Evolutionary conservation across 2,329 filamentous ascomycete genomes (phyloP).

Genomic region (Aspergillus sp.): DNA sequence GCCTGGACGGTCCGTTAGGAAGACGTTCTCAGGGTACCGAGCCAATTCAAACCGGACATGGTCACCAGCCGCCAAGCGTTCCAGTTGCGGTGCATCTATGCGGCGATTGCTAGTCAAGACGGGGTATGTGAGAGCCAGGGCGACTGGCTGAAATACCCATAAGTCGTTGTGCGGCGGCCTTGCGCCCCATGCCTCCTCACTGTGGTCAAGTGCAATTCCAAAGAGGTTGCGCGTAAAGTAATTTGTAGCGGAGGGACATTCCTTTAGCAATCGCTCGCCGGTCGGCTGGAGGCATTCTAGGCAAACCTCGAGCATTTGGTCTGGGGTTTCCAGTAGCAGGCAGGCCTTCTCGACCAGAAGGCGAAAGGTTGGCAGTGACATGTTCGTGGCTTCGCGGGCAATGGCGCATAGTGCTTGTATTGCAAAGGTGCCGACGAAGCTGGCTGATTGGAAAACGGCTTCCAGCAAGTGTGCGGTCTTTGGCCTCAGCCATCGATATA

Average conservation of each 20-base stretch:
- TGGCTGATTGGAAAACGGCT: neutral
- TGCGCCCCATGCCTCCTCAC: neutral
- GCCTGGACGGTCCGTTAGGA: neutral
- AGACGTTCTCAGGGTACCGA: neutral
- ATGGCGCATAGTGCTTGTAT: neutral
- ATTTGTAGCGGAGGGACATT: neutral
- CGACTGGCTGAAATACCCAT: neutral
- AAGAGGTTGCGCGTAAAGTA: neutral
- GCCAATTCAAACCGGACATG: neutral
- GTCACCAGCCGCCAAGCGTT: neutral
- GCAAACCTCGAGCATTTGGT: neutral
- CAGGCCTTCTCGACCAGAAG: neutral
- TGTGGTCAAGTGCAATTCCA: neutral
- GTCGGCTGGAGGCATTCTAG: neutral
- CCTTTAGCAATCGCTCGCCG: neutral
- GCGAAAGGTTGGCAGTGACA: neutral
- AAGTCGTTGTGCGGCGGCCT: neutral
- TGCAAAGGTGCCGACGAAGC: neutral
- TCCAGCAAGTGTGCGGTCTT: neutral
- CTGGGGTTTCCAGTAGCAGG: neutral
- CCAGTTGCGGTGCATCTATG: neutral
- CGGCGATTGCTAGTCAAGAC: neutral
- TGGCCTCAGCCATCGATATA: neutral
- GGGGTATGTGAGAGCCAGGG: neutral
- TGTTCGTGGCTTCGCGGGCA: neutral